Evolutionary conservation across 768 basidiomycete species (phyloP).

Genomic region (Mycena kentingensis): DNA sequence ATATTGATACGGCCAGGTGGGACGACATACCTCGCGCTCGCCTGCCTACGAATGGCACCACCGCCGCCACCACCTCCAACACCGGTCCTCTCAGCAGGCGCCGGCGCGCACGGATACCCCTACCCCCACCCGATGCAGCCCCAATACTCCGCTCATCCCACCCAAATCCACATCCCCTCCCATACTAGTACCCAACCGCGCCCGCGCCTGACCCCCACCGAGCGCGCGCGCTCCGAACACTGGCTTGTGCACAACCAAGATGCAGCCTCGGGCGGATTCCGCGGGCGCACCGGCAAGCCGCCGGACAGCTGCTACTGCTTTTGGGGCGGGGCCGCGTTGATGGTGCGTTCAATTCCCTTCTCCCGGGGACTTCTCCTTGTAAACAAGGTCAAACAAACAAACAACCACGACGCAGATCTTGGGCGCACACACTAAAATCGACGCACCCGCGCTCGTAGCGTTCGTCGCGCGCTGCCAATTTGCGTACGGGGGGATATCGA

Average conservation of each 20-base stretch:
- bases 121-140: too few relatives aligned
- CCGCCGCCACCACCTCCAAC: background rate
- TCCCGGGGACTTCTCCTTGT: background rate
- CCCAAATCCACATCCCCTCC: background rate
- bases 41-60: constrained; percentile 62
- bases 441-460: constrained; percentile 52
- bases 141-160: too few relatives aligned
- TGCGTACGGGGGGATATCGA: constrained; percentile 85
- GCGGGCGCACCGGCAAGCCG: constrained; percentile 85
- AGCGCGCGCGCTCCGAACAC: constrained; percentile 58
- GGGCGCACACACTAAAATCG: constrained; percentile 57
- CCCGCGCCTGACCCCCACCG: constrained; percentile 34
- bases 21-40: constrained; percentile 89
- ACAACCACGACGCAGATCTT: constrained; percentile 57
- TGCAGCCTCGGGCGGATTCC: constrained; percentile 68
- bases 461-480: constrained; percentile 84
- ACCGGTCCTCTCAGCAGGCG: too few relatives aligned
- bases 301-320: constrained; percentile 96
- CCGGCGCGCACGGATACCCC: too few relatives aligned
- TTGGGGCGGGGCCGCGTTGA: constrained; percentile 85
- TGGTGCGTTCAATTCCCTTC: constrained; percentile 45
- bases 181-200: constrained; percentile 19
- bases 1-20: constrained; percentile 57
- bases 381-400: background rate
- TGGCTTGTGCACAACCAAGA: constrained; percentile 82